Conservation (phyloP, 768 basidiomycete species). For the Mycena albidolilacea region DNA sequence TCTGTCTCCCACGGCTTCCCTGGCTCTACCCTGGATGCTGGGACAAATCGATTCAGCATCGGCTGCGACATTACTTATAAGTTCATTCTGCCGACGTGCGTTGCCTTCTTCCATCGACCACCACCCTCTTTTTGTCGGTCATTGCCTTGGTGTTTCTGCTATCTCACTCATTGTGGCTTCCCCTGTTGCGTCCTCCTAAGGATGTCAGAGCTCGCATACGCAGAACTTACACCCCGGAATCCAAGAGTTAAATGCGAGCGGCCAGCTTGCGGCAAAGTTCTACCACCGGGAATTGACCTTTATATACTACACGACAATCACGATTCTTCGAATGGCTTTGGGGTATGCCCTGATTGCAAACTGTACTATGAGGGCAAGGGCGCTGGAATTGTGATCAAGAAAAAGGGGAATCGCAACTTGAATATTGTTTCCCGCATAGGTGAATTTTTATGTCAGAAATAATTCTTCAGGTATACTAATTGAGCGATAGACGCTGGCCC, state of each 20-base stretch:
- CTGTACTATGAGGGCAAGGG: neutral
- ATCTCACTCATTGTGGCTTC: too few species aligned
- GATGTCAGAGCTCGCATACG: neutral
- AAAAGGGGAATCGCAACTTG: neutral
- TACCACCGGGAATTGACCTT: neutral
- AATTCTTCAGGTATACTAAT: too few species aligned
- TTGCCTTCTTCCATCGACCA: neutral
- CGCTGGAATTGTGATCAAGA: neutral
- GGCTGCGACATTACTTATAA: neutral
- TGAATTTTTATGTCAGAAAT: neutral
- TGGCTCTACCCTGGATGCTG: neutral
- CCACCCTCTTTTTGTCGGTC: neutral
- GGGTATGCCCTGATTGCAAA: conserved; percentile 14
- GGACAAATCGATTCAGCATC: neutral
- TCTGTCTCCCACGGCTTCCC: too few species aligned
- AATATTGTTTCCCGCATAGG: neutral
- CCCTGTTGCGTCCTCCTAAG: neutral
- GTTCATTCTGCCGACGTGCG: neutral
- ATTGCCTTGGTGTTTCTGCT: neutral
- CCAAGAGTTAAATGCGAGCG: neutral
- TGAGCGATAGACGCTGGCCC: too few species aligned
- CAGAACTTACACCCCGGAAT: neutral
- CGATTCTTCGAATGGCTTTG: neutral
- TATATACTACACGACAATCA: conserved; percentile 4
- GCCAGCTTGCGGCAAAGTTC: neutral